Evolutionary conservation across 1,284 basidiomycete species (phyloP), one percentile per base, ranked within the genome.

Genomic region (Melampsora occidentalis): DNA sequence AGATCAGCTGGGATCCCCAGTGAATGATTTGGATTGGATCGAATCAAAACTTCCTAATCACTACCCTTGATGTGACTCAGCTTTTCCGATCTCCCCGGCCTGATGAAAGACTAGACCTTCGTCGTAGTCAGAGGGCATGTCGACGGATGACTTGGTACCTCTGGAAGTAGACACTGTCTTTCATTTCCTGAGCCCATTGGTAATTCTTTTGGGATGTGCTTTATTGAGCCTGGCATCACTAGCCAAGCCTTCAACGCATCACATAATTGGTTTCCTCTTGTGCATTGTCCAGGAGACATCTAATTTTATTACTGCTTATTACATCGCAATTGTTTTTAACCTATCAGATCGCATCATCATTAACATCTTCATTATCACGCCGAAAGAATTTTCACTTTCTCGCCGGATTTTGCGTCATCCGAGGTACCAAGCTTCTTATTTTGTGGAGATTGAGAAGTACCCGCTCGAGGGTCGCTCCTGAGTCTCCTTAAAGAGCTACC

Each of bases 141-240:
- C 57, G 57, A 59, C 22, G 22, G 57, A 59, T 59, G 57, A 59
- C 57, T 59, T 18, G 57, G 5, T 28, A 59, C 57, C 57, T 25
- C 57, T 22, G 57, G 57, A 16, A 14, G 46, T 42, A 42, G 39
- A 42, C 39, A 42, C 39, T 2, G 39, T 42, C 39, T 18, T 46
- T 46, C 46, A 18, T 46, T 18, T 46, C 16, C 46, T 46, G 12
- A 18, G 16, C 16, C 57, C 10, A 59, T 59, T 14, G 57, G 28
- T 10, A 59, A 59, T 59, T 28, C 57, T 10, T 59, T 59, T 59
- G 22, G 57, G 57, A 59, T 59, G 16, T 31, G 57, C 22, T 59
- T 59, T 25, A 31, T 59, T 59, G 57, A 59, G 18, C 12, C 57
- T 12, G 57, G 22, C 57, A 25, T 59, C 57, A 31, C 16, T 22